Conservation (phyloP, 2,329 filamentous ascomycete genomes). For the Aspergillus sp. region DNA sequence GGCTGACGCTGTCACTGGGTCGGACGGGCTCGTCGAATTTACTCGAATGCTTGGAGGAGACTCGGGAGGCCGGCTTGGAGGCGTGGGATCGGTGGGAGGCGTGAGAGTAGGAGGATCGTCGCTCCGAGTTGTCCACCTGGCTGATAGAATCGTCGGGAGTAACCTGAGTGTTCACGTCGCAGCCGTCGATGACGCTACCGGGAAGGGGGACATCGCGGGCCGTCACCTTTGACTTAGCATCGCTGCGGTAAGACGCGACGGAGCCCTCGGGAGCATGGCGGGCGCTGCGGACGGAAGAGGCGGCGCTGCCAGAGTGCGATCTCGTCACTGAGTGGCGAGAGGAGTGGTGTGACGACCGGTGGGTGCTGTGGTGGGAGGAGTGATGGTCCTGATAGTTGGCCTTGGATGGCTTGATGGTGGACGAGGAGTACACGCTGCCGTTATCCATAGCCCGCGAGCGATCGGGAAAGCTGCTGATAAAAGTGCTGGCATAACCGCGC, state of each 20-base stretch:
- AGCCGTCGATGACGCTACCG: constrained; percentile 29
- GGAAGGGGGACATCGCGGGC: constrained; percentile 32
- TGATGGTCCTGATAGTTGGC: constrained; percentile 25
- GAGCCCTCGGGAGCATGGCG: constrained; percentile 37
- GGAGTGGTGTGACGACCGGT: constrained; percentile 22
- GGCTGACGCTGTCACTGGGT: constrained; percentile 42
- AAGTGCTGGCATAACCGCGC: constrained; percentile 37
- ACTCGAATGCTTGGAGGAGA: constrained; percentile 33
- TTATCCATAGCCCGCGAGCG: constrained; percentile 28
- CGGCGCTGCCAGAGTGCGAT: constrained; percentile 23
- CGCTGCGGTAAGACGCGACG: constrained; percentile 24
- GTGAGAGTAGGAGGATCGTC: constrained; percentile 27
- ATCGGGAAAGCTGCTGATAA: constrained; percentile 44
- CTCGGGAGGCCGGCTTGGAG: constrained; percentile 26
- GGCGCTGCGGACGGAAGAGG: constrained; percentile 35
- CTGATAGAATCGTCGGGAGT: constrained; percentile 78
- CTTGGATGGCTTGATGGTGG: constrained; percentile 37
- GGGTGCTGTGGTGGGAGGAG: constrained; percentile 20
- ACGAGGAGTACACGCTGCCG: constrained; percentile 36
- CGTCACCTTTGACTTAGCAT: constrained; percentile 19
- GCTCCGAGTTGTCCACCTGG: constrained; percentile 52
- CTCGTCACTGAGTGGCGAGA: constrained; percentile 24
- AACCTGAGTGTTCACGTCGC: constrained; percentile 56
- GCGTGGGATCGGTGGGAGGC: constrained; percentile 27
- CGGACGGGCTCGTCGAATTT: constrained; percentile 40